These are phyloP conservation scores for Hibiscus tridactylites DNA, from an alignment of 345 rosid genomes.

Conservation along the genomic window DNA sequence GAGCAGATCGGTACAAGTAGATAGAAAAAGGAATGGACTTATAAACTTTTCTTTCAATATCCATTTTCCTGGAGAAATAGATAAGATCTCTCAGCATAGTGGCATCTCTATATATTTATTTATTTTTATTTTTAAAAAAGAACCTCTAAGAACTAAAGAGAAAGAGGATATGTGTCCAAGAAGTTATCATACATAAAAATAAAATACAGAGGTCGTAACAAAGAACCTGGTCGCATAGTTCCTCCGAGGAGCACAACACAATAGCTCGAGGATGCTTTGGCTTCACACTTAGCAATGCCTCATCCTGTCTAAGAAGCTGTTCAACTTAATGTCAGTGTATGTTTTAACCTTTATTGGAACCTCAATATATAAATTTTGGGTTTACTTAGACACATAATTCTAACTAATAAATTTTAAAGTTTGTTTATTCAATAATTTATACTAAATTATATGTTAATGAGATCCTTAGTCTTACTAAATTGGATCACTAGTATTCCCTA, in stretches of 20 bases:
- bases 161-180: neutral
- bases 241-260: conserved; percentile 54
- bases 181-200: neutral
- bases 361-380: too few species aligned
- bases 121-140: neutral
- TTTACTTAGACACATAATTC: too few species aligned
- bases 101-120: neutral
- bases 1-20: neutral
- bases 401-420: too few species aligned
- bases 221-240: conserved; percentile 51
- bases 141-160: neutral
- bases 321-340: neutral
- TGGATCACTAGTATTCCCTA: too few species aligned
- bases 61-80: neutral
- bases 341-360: neutral
- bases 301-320: conserved; percentile 54
- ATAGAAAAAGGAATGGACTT: neutral
- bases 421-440: too few species aligned
- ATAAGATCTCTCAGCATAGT: neutral
- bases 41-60: neutral
- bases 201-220: neutral
- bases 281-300: conserved; percentile 36
- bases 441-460: too few species aligned
- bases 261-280: conserved; percentile 61
- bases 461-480: too few species aligned